Conservation (phyloP, 768 basidiomycete species). For the Boletus eberwhitei region DNA sequence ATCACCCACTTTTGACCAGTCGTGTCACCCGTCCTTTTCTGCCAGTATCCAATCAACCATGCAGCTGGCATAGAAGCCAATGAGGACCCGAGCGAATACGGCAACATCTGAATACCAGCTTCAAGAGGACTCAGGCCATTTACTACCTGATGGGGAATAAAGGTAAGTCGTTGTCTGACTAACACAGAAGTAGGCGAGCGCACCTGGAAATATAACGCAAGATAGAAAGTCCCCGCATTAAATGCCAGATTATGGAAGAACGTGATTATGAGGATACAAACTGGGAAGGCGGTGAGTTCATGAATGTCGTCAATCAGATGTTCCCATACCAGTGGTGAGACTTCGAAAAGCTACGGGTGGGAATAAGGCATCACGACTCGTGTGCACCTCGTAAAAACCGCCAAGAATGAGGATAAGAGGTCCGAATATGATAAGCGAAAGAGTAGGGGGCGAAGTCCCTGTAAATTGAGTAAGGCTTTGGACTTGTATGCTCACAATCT, state of each 20-base stretch:
- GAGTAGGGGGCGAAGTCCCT: slow-evolving; percentile 67
- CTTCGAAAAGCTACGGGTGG: slow-evolving; percentile 61
- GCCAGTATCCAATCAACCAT: slow-evolving; percentile 74
- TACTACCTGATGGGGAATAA: slow-evolving; percentile 48
- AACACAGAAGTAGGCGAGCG: slow-evolving; percentile 12
- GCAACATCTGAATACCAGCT: slow-evolving; percentile 72
- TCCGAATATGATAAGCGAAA: slow-evolving; percentile 58
- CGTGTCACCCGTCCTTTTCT: slow-evolving; percentile 52
- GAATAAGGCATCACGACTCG: slow-evolving; percentile 68
- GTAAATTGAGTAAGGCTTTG: slow-evolving; percentile 16
- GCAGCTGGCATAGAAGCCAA: slow-evolving; percentile 82
- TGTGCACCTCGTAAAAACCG: slow-evolving; percentile 65
- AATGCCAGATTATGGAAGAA: slow-evolving; percentile 84
- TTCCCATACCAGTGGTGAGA: slow-evolving; percentile 52
- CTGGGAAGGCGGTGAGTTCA: slow-evolving; percentile 35
- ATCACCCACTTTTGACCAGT: slow-evolving; percentile 66
- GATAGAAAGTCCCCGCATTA: slow-evolving; percentile 82
- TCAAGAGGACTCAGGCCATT: slow-evolving; percentile 66
- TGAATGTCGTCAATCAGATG: slow-evolving; percentile 5
- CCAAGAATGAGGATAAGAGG: slow-evolving; percentile 51
- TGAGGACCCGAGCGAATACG: slow-evolving; percentile 83
- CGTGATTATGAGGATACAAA: slow-evolving; percentile 60
- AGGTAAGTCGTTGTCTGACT: not conserved
- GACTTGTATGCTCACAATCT: not conserved
- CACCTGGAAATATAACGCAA: slow-evolving; percentile 82